Percentiles rank a stretch among this genome's conserved stretches.
phyloP scores from a whole-genome alignment of 768 basidiomycete genomes.

The Candolleomyces aberdarensis region DNA sequence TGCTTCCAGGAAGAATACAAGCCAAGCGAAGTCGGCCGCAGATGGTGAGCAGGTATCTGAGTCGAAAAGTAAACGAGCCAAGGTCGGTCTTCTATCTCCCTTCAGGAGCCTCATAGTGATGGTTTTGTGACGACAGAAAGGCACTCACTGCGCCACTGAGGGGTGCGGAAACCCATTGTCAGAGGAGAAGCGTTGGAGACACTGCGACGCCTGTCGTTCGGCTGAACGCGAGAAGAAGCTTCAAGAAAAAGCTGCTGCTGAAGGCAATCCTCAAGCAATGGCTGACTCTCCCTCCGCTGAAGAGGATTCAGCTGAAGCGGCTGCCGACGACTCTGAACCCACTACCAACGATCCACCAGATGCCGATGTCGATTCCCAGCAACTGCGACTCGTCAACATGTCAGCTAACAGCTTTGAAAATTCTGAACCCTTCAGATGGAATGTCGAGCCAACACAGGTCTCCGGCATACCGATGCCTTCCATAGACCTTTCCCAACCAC shows the following conservation, averaged over 20 bases:
- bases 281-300: too few species aligned
- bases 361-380: not conserved
- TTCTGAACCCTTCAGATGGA: not conserved
- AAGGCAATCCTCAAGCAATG: not conserved
- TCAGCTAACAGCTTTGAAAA: not conserved
- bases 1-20: not conserved
- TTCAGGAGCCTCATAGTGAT: not conserved
- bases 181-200: conserved; percentile 43
- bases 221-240: conserved; percentile 26
- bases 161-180: conserved; percentile 43
- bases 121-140: conserved; percentile 7
- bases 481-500: not conserved
- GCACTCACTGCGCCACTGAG: conserved; percentile 26
- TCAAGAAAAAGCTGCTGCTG: conserved; percentile 12
- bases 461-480: not conserved
- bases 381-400: conserved; percentile 4
- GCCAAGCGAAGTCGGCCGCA: not conserved
- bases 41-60: not conserved
- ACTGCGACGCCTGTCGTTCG: conserved; percentile 44
- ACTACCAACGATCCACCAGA: not conserved
- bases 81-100: not conserved
- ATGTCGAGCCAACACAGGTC: not conserved
- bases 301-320: not conserved
- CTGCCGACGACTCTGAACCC: not conserved
- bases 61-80: not conserved